Conservation (phyloP, 2,329 filamentous ascomycete species). For the Trichoderma atroviride region DNA sequence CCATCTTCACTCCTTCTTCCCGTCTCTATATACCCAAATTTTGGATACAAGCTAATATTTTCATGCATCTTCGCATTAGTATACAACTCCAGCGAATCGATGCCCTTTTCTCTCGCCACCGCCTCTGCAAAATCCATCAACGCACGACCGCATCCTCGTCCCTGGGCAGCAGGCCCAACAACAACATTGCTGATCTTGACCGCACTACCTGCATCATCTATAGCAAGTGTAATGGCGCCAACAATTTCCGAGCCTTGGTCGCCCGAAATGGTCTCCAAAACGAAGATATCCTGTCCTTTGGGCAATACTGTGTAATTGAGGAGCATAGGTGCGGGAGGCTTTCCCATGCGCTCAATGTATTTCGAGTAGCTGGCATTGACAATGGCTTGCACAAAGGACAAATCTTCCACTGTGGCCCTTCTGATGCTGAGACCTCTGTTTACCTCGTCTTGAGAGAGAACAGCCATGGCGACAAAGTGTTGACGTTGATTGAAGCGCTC, state of each 20-base stretch:
- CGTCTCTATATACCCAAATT: slow-evolving; percentile 40
- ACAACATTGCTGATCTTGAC: slow-evolving; percentile 37
- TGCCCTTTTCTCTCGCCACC: slow-evolving; percentile 32
- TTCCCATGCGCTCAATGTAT: slow-evolving; percentile 41
- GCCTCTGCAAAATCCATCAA: slow-evolving; percentile 39
- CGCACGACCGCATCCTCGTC: slow-evolving; percentile 38
- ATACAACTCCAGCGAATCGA: slow-evolving; percentile 36
- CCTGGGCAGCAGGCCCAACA: slow-evolving; percentile 37
- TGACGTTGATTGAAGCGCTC: neutral
- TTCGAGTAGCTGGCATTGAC: slow-evolving; percentile 39
- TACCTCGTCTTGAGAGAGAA: neutral
- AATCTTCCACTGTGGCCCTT: neutral
- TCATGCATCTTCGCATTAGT: slow-evolving; percentile 44
- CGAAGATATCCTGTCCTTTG: slow-evolving; percentile 32
- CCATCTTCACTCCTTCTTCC: slow-evolving; percentile 38
- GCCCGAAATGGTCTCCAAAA: neutral
- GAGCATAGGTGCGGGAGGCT: slow-evolving; percentile 42
- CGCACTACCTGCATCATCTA: slow-evolving; percentile 28
- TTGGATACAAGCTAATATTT: slow-evolving; percentile 35
- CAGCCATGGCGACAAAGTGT: neutral
- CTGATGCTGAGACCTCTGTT: neutral
- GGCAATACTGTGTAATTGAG: slow-evolving; percentile 41
- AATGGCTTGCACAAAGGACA: slow-evolving; percentile 35
- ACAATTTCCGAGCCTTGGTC: neutral
- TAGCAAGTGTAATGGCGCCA: slow-evolving; percentile 34